phyloP scores from a whole-genome alignment of 2,329 filamentous ascomycete species.

The Diatrype stigma region DNA sequence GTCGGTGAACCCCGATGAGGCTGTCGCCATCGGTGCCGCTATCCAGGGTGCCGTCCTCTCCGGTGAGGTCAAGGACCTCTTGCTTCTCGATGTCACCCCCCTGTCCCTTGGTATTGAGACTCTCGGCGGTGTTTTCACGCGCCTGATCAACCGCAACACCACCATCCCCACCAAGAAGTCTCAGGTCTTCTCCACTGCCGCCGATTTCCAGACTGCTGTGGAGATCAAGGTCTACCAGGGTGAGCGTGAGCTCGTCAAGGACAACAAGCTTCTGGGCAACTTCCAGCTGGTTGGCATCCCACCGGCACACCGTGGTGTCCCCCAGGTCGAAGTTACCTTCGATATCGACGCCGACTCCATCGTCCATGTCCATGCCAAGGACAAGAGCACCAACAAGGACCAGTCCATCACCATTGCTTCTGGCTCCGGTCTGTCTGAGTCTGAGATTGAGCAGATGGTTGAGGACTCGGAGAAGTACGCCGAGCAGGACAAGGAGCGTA shows the following conservation, averaged over 20 bases:
- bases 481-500: conserved; percentile 93
- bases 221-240: conserved; percentile 99
- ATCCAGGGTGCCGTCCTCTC: conserved; percentile 96
- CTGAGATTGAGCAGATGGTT: conserved; percentile 96
- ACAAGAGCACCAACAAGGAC: conserved; percentile 99
- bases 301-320: conserved; percentile 91
- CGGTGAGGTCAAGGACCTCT: conserved; percentile 92
- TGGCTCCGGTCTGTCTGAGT: conserved; percentile 90
- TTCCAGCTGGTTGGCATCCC: conserved; percentile 99
- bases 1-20: conserved; percentile 98
- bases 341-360: conserved; percentile 98
- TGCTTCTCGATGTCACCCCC: conserved; percentile 92
- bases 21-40: conserved; percentile 93
- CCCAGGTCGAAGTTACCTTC: conserved; percentile 96
- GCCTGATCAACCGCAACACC: conserved; percentile 98
- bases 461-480: conserved; percentile 96
- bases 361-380: conserved; percentile 95
- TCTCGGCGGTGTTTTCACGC: conserved; percentile 94
- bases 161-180: conserved; percentile 99
- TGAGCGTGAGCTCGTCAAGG: conserved; percentile 96
- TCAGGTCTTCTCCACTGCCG: conserved; percentile 94
- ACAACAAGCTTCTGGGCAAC: conserved; percentile 98
- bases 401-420: conserved; percentile 99
- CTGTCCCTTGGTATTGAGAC: conserved; percentile 98
- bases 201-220: conserved; percentile 97